Evolutionary conservation across 1,284 basidiomycete species (phyloP).

Genomic region (Malassezia globosa): DNA sequence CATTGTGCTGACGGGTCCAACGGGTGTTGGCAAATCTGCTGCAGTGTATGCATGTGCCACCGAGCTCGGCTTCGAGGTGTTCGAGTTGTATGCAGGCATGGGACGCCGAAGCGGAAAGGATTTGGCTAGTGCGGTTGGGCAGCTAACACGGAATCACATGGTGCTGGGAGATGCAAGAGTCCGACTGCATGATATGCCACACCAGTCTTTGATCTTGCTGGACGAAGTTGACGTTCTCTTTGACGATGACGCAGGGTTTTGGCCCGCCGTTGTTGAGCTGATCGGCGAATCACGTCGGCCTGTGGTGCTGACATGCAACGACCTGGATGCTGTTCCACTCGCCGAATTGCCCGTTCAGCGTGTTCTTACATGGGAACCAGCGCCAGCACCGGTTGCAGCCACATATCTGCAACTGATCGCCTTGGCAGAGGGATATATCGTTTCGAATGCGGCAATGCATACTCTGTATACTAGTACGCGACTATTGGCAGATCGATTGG

Average conservation of each 20-base stretch:
- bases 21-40: conserved; percentile 38
- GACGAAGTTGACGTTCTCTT: conserved; percentile 93
- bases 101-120: conserved; percentile 64
- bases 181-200: conserved; percentile 20
- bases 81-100: conserved; percentile 93
- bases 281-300: conserved; percentile 33
- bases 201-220: conserved; percentile 81
- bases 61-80: conserved; percentile 83
- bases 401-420: conserved; percentile 65
- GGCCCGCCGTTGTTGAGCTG: conserved; percentile 56
- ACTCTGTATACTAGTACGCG: conserved; percentile 1
- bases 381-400: background rate
- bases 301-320: conserved; percentile 36
- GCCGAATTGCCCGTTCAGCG: conserved; percentile 27
- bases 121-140: conserved; percentile 71
- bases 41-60: conserved; percentile 41
- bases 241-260: conserved; percentile 80
- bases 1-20: conserved; percentile 62
- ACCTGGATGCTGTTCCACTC: conserved; percentile 21
- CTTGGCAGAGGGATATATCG: conserved; percentile 60
- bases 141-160: conserved; percentile 69
- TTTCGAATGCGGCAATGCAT: conserved; percentile 46
- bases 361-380: conserved; percentile 23
- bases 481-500: background rate
- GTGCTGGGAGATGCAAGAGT: conserved; percentile 18